Base-by-base conservation (phyloP, 192 early-diverging fungal species). In the Coemansia guatemalensis region DNA sequence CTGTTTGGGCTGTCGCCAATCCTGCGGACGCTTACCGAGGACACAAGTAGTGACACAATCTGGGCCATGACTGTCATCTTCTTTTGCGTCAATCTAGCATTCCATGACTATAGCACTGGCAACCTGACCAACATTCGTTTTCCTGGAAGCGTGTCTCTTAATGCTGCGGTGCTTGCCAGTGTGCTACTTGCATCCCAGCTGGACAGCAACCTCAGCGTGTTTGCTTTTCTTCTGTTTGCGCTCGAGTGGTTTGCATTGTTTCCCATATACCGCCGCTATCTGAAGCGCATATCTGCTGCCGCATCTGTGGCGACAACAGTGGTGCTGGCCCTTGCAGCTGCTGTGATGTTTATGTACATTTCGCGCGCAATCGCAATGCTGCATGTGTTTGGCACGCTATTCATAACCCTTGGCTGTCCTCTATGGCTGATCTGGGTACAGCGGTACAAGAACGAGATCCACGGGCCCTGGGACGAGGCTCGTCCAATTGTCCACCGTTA, bases 381-480 rank as follows among this genome's bases (percentile, higher is more conserved):
- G 23, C 85, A 88, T 62, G 83, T 92, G 39, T 67, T 88, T 14
- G 83, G 83, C 22, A 86, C 89, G 62, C 80, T 86, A 30, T 94
- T 94, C 66, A 79, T 95, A 47, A 95, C 87, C 0, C 89, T 96
- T 78, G 80, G 88, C 25, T 94, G 93, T 56, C 96, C 96, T 1
- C 87, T 88, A 60, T 93, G 93, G 92, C 85, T 99, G 57, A 92
- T 95, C 32, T 89, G 88, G 75, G 86, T 95, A 25, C 95, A 97
- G 83, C 89, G 91, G 35, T 99, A 96, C 82, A 99, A 99, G 82
- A 96, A 95, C 74, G 93, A 96, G 75, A 96, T 97, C 29, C 90
- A 95, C 65, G 96, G 96, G 4, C 96, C 96, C 41, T 98, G 96
- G 96, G 96, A 98, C 74, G 94, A 96, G 71, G 96, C 95, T 14